These are phyloP conservation scores for Cladosporium cucumerinum DNA, from an alignment of 2,329 filamentous ascomycete species.

Conservation along the genomic window DNA sequence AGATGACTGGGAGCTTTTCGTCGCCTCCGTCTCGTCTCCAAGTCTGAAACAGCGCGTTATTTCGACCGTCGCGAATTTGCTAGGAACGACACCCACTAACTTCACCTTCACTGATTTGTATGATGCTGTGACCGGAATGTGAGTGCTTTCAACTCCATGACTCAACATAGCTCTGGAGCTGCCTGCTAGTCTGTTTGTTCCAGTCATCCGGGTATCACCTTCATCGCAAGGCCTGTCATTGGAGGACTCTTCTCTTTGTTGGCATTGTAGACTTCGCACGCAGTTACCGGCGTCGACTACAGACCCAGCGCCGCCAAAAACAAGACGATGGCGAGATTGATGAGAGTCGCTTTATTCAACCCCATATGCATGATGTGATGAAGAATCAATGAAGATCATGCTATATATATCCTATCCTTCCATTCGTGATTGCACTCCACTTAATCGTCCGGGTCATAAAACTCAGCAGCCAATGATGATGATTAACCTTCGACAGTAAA, in stretches of 20 bases:
- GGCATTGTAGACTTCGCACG: slow-evolving; percentile 25
- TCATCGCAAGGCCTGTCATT: slow-evolving; percentile 51
- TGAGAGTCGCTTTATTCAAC: neutral
- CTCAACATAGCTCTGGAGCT: too few species aligned
- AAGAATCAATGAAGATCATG: neutral
- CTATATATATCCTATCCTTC: neutral
- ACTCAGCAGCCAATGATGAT: neutral
- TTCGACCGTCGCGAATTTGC: slow-evolving; percentile 46
- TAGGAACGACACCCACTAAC: slow-evolving; percentile 48
- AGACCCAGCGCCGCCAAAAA: neutral
- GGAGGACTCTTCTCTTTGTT: slow-evolving; percentile 52
- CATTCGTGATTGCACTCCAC: neutral
- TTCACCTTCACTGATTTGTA: slow-evolving; percentile 52
- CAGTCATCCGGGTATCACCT: slow-evolving; percentile 31
- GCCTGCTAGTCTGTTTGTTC: neutral
- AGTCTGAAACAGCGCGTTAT: slow-evolving; percentile 49
- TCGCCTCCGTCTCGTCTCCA: slow-evolving; percentile 44
- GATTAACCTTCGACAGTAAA: neutral
- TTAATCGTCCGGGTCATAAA: neutral
- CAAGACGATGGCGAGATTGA: neutral
- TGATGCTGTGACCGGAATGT: slow-evolving; percentile 43
- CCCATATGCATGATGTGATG: neutral
- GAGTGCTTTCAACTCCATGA: slow-evolving; percentile 2
- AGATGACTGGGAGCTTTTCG: slow-evolving; percentile 53
- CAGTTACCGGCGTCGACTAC: neutral